Evolutionary conservation across 345 rosid species (phyloP), one percentile per base, ranked within the genome.

Genomic region (Tarenaya hassleriana): DNA sequence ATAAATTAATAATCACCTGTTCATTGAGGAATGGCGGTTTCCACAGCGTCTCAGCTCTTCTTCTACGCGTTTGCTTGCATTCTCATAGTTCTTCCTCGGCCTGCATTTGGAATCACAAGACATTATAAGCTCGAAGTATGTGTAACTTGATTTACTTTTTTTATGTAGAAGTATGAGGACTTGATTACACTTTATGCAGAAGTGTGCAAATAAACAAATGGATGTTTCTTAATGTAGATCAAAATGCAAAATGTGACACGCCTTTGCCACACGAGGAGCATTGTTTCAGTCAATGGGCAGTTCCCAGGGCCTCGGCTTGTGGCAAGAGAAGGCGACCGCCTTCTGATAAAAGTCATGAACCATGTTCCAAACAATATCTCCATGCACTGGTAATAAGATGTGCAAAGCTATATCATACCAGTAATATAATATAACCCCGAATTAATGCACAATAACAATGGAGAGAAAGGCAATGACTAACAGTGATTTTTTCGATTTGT

Each of bases 61-160:
- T 42, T 66, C 40, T 55, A 64, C 40, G 61, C 77, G 63, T 73
- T 59, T 39, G 46, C 72, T 60, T 63, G 60, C 54, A 14, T 51
- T 65, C 53, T 64, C 60, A 67, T 69, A 64, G 47, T 68, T 62
- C 55, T 64, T 52, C 62, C 75, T 43, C 63, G 70, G 20, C 60
- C 59, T 41, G 76, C 73, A 52, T 34, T 66, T 62, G 84, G 83
- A 60, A 54, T 57, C 29, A 90, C 87, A 47, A 73, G 92, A 70
- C 96, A 86, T 60, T 86, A 77, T 77, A 74, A 66, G 53, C 75
- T 90, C 39, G 70, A 86, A 16, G 95, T 84, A 75, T 34, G 84
- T 58, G 43, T n/a, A 51, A 50, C 3, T 13, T 52, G 29, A 15
- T 7, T 44, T 43, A 8, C 3, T 35, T 33, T 58, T 47, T 1